Evolutionary conservation across 2,329 filamentous ascomycete genomes (phyloP), one percentile per base, ranked within the genome.

Genomic region (Neophaeococcomyces aloes): DNA sequence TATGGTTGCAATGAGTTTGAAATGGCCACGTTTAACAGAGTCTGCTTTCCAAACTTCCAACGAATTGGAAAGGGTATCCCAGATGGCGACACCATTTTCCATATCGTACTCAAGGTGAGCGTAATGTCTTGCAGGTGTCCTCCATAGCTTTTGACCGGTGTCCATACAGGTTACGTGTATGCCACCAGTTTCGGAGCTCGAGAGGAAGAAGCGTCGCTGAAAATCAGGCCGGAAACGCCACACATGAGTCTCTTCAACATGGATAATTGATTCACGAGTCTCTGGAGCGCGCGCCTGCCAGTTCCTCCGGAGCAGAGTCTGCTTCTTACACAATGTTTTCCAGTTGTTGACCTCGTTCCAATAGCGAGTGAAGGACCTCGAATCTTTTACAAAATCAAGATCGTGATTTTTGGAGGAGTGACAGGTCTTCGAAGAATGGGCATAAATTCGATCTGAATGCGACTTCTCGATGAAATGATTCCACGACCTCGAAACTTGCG

Each of bases 211-310:
- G 0, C 68, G 61, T 25, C 67, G 63, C 49, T 67, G 64, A 52
- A 70, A 69, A 47, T 70, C 68, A 1, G 66, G 59, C 2, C 61
- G 59, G 49, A 70, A 70, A 1, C 67, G 60, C 67, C 67, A 71
- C 27, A 70, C 57, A 0, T 63, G 61, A 41, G 64, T 56, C 34
- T 61, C 60, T 34, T 62, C 62, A 19, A 68, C 55, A 38, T 68
- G 63, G 14, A 69, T 51, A 18, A 66, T 58, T 2, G 60, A 62
- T 38, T 68, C 66, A 17, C 57, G 58, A 11, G 57, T 62, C 3
- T 57, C 47, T 0, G 66, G 67, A 1, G 45, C 48, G 7, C 50
- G 44, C 3, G 51, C 42, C 13, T 54, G 52, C 67, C 66, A 70
- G 29, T 66, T 67, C 32, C 56, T 53, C 8, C 54, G 45, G 13